phyloP scores from a whole-genome alignment of 805 yeast genomes.

The Candida vaughaniae region DNA sequence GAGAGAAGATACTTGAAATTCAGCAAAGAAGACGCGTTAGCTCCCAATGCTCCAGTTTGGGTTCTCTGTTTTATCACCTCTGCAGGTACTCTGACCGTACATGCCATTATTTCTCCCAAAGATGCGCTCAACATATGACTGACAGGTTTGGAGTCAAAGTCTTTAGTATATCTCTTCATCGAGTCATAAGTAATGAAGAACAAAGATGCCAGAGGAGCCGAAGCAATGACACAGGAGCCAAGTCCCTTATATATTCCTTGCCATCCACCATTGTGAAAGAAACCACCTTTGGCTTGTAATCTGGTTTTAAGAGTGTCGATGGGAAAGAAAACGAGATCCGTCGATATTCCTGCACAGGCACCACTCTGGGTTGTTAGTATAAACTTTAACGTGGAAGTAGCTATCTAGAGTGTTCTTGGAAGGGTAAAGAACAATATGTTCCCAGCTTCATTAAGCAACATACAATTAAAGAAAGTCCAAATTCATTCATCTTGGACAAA shows the following conservation, averaged over 20 bases:
- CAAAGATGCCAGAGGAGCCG: conserved; percentile 71
- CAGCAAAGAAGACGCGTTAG: conserved; percentile 57
- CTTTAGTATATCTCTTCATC: conserved; percentile 49
- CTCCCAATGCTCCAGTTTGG: conserved; percentile 50
- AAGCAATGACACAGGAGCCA: conserved; percentile 90
- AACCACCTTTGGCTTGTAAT: conserved; percentile 93
- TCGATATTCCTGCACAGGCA: conserved; percentile 94
- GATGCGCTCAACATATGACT: conserved; percentile 89
- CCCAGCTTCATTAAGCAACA: conserved; percentile 5
- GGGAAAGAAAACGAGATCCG: conserved; percentile 93
- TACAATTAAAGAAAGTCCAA: conserved; percentile 13
- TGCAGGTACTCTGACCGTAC: conserved; percentile 92
- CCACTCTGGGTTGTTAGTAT: conserved; percentile 53
- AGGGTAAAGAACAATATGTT: not conserved
- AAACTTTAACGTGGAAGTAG: not conserved
- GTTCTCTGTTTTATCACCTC: conserved; percentile 95
- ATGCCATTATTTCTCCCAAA: conserved; percentile 89
- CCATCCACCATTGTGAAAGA: conserved; percentile 91
- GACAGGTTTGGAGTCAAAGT: conserved; percentile 24
- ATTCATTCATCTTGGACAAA: conserved; percentile 22
- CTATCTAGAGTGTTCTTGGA: too few species aligned
- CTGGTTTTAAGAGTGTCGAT: conserved; percentile 94
- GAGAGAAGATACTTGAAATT: conserved; percentile 63
- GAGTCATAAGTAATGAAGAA: conserved; percentile 76
- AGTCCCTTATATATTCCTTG: conserved; percentile 86